Evolutionary conservation across 495 filamentous ascomycete genomes (phyloP).

Genomic region (Talaromyces adpressus): DNA sequence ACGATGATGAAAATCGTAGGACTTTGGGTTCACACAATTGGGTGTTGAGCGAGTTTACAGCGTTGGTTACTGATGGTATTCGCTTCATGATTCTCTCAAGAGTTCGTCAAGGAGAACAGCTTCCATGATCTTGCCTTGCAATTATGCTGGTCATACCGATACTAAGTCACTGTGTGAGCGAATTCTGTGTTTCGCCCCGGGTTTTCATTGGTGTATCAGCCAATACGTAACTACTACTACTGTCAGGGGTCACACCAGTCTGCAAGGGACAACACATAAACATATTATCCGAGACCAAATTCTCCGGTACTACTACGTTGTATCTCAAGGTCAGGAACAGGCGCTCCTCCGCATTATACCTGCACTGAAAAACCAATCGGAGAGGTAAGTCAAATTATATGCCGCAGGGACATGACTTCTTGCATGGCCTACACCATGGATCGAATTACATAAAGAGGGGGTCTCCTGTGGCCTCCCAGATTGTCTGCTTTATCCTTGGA

Average conservation of each 20-base stretch:
- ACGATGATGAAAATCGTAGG: too few relatives aligned
- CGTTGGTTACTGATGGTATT: too few relatives aligned
- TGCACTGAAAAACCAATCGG: background rate
- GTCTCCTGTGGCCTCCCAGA: background rate
- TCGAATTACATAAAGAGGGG: background rate
- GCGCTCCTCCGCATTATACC: background rate
- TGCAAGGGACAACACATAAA: background rate
- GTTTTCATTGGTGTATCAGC: background rate
- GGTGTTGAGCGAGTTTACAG: too few relatives aligned
- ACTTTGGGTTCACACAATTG: too few relatives aligned
- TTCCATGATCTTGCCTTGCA: background rate
- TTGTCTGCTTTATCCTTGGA: background rate
- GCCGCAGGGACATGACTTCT: background rate
- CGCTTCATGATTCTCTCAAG: background rate
- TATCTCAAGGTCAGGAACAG: background rate
- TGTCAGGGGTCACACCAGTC: background rate
- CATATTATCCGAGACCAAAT: background rate
- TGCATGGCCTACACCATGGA: background rate
- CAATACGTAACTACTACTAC: background rate
- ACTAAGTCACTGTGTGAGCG: background rate
- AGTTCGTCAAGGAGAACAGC: background rate
- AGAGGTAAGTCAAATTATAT: background rate
- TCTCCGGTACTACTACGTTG: background rate
- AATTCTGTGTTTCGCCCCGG: background rate
- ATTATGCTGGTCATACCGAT: background rate